phyloP scores from a whole-genome alignment of 2,329 filamentous ascomycete genomes.

The Cercospora sojina region DNA sequence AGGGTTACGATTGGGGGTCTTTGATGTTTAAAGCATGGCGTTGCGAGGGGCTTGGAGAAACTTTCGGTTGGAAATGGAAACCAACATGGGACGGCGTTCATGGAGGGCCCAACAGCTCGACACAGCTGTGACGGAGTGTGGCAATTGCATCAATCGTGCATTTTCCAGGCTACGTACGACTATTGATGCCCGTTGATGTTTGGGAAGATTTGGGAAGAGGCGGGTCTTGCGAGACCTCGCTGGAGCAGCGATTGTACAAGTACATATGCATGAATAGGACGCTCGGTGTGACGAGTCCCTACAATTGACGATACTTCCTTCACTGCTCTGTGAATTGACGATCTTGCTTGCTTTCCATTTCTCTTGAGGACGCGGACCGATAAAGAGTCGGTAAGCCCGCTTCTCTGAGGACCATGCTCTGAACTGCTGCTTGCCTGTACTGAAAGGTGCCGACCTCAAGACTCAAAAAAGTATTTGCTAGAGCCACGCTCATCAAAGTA shows the following conservation, averaged over 20 bases:
- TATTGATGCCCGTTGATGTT: slow-evolving; percentile 11
- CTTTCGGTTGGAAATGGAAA: neutral
- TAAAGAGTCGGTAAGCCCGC: too few species aligned
- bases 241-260: slow-evolving; percentile 13
- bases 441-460: too few species aligned
- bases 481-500: neutral
- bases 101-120: neutral
- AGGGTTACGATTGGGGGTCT: neutral
- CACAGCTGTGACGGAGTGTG: neutral
- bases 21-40: slow-evolving; percentile 7
- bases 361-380: neutral
- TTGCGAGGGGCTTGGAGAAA: neutral
- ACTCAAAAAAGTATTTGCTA: neutral
- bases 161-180: slow-evolving; percentile 10
- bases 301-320: neutral
- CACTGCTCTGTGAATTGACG: neutral
- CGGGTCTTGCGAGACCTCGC: slow-evolving; percentile 6
- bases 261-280: slow-evolving; percentile 8
- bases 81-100: slow-evolving; percentile 3
- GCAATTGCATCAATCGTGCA: slow-evolving; percentile 9
- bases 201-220: neutral
- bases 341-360: neutral
- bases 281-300: neutral
- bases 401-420: too few species aligned
- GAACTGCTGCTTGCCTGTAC: too few species aligned